These are phyloP conservation scores for Penicillium canescens DNA, from an alignment of 495 filamentous ascomycete genomes.

Conservation along the genomic window DNA sequence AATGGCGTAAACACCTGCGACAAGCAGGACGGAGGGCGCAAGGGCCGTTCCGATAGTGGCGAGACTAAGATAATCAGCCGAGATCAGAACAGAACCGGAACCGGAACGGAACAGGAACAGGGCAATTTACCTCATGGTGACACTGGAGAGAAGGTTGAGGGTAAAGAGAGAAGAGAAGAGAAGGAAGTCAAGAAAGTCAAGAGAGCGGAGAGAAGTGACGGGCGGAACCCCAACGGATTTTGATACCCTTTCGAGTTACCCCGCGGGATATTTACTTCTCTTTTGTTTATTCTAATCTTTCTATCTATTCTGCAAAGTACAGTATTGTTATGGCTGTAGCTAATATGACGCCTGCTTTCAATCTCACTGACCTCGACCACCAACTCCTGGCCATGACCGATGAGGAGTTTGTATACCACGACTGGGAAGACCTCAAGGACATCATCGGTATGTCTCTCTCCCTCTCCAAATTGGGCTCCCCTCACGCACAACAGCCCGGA, in stretches of 20 bases:
- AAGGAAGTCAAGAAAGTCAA: slow-evolving; percentile 8
- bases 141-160: slow-evolving; percentile 5
- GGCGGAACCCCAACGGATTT: slow-evolving; percentile 29
- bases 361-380: slow-evolving; percentile 64
- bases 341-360: slow-evolving; percentile 47
- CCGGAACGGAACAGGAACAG: background rate
- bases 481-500: slow-evolving; percentile 50
- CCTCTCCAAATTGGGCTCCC: slow-evolving; percentile 11
- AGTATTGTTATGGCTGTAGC: too few relatives aligned
- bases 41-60: slow-evolving; percentile 71
- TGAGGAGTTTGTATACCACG: slow-evolving; percentile 65
- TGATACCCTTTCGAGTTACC: slow-evolving; percentile 20
- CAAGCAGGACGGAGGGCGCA: slow-evolving; percentile 78
- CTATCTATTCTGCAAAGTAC: too few relatives aligned
- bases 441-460: slow-evolving; percentile 60
- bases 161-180: slow-evolving; percentile 7
- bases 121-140: slow-evolving; percentile 38
- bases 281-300: slow-evolving; percentile 4
- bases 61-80: slow-evolving; percentile 33
- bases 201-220: background rate
- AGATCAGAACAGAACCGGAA: background rate
- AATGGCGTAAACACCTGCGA: slow-evolving; percentile 72
- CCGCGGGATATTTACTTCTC: background rate
- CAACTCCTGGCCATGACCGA: slow-evolving; percentile 67
- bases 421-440: slow-evolving; percentile 66